Evolutionary conservation across 1,284 basidiomycete genomes (phyloP).

Genomic region (Trametes versicolor): DNA sequence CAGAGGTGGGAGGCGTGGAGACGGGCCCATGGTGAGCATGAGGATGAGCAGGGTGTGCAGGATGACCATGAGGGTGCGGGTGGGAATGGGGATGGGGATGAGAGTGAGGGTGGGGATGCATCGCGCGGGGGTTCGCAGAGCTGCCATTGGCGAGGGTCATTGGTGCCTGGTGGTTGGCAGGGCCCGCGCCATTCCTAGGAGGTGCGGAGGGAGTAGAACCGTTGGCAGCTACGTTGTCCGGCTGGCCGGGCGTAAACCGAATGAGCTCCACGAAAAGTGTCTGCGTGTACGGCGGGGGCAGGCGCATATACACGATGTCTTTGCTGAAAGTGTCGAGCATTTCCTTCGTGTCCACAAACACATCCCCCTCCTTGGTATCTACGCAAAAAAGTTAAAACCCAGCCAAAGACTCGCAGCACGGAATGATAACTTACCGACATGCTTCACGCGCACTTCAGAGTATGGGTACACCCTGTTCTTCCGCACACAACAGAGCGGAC

Average conservation of each 20-base stretch:
- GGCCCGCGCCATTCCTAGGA: constrained; percentile 14
- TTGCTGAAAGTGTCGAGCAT: constrained; percentile 81
- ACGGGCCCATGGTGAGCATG: constrained; percentile 4
- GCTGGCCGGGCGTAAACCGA: constrained; percentile 64
- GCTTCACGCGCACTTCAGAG: constrained; percentile 77
- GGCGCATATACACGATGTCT: constrained; percentile 72
- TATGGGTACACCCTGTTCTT: constrained; percentile 74
- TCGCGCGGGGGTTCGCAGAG: constrained; percentile 40
- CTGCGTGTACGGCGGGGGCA: constrained; percentile 67
- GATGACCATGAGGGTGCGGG: constrained; percentile 20
- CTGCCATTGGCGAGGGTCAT: constrained; percentile 43
- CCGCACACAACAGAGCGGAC: constrained; percentile 78
- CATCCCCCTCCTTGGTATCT: constrained; percentile 59
- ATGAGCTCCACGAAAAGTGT: constrained; percentile 81
- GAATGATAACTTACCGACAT: constrained; percentile 58
- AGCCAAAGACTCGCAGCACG: constrained; percentile 3
- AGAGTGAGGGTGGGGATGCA: constrained; percentile 43
- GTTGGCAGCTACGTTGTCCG: constrained; percentile 45
- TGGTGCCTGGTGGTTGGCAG: constrained; percentile 44
- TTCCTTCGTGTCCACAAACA: constrained; percentile 73
- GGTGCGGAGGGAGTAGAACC: constrained; percentile 19
- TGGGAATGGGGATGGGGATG: constrained; percentile 33
- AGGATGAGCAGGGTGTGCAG: not conserved
- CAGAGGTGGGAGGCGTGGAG: constrained; percentile 41
- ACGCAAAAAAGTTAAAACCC: constrained; percentile 13